Percentiles rank a stretch among this genome's conserved stretches.
phyloP scores from a whole-genome alignment of 1,284 basidiomycete species.

The Trametes hirsuta region DNA sequence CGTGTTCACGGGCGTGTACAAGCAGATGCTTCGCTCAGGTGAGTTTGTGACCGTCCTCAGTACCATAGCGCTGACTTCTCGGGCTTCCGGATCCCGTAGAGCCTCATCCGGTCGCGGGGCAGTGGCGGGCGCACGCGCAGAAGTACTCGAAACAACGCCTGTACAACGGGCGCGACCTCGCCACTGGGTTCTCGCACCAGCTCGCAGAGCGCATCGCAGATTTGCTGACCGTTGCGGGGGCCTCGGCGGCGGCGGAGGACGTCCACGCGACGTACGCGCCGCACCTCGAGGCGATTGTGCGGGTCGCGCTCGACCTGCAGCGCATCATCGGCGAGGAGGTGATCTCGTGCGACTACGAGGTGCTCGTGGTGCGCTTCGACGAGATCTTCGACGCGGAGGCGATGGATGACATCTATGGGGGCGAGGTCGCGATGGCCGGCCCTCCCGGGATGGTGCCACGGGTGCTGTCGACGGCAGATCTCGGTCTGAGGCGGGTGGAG shows the following conservation, averaged over 20 bases:
- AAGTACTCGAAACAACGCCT: constrained; percentile 30
- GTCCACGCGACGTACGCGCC: constrained; percentile 9
- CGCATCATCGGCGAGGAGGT: constrained; percentile 58
- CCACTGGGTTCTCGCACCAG: constrained; percentile 26
- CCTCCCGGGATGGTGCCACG: constrained; percentile 18
- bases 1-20: constrained; percentile 32
- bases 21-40: constrained; percentile 27
- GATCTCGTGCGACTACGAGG: constrained; percentile 45
- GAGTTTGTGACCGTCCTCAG: neutral
- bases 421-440: constrained; percentile 12
- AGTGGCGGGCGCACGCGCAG: constrained; percentile 32
- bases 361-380: constrained; percentile 40
- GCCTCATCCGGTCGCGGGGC: constrained; percentile 51
- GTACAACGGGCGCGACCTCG: constrained; percentile 28
- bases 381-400: constrained; percentile 42
- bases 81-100: constrained; percentile 36
- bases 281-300: constrained; percentile 24
- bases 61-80: neutral
- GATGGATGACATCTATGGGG: constrained; percentile 51
- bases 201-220: constrained; percentile 27
- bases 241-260: constrained; percentile 4
- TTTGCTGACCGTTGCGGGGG: constrained; percentile 25
- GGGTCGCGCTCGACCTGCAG: constrained; percentile 46
- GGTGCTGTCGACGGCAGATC: constrained; percentile 43
- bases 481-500: constrained; percentile 36